Conservation (phyloP, 1,284 basidiomycete species). For the Rhodotorula glutinis region DNA sequence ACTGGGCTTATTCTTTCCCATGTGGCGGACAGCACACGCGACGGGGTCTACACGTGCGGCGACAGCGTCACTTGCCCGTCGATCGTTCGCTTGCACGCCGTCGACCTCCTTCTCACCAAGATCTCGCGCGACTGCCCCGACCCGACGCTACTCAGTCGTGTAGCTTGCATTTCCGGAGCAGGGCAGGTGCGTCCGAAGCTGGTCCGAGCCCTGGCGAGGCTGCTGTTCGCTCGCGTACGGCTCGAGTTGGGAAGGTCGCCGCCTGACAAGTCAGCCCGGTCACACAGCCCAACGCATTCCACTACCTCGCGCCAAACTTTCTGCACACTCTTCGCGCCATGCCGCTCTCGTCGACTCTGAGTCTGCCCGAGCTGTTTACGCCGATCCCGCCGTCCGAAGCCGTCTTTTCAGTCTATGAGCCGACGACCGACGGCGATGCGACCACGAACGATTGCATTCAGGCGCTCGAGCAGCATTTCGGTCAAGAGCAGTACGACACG, state of each 20-base stretch:
- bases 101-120: slow-evolving; percentile 71
- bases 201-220: neutral
- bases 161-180: slow-evolving; percentile 68
- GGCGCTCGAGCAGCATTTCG: slow-evolving; percentile 14
- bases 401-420: slow-evolving; percentile 9
- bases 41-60: slow-evolving; percentile 75
- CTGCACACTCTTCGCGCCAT: neutral
- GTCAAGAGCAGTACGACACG: neutral
- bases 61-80: slow-evolving; percentile 77
- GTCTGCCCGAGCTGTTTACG: slow-evolving; percentile 19
- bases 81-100: slow-evolving; percentile 77
- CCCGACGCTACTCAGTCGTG: slow-evolving; percentile 59
- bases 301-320: slow-evolving; percentile 23
- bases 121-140: slow-evolving; percentile 56
- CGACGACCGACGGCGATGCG: neutral
- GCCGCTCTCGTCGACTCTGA: neutral
- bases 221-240: neutral
- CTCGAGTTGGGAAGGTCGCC: neutral
- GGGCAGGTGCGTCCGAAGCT: slow-evolving; percentile 58
- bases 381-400: neutral
- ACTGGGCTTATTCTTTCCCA: no score
- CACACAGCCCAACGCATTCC: slow-evolving; percentile 10
- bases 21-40: slow-evolving; percentile 76
- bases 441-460: slow-evolving; percentile 2
- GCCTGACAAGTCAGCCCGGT: neutral